These are phyloP conservation scores for Phytophthora multivora DNA, from an alignment of 352 stramenopile species.

Conservation along the genomic window DNA sequence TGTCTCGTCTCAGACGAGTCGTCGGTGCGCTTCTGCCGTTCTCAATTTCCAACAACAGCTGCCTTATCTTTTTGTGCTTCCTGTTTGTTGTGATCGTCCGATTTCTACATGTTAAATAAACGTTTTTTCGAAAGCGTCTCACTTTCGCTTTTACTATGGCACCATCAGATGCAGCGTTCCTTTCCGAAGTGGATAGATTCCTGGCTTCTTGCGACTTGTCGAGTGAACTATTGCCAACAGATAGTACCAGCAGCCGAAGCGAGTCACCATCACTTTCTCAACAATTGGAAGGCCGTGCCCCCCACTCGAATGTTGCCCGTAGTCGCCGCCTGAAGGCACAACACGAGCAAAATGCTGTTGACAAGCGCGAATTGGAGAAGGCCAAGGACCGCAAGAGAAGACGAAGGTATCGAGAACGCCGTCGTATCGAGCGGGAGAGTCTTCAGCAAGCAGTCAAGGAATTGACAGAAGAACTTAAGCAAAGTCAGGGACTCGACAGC, in stretches of 20 bases:
- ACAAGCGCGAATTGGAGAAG: not conserved
- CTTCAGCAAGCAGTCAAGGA: constrained; percentile 8
- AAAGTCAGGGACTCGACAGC: not conserved
- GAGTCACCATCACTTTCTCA: not conserved
- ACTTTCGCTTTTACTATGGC: not conserved
- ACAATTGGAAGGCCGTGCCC: not conserved
- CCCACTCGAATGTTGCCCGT: not conserved
- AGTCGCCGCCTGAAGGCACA: not conserved
- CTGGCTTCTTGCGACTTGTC: not conserved
- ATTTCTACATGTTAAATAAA: too few species aligned
- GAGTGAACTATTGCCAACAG: not conserved
- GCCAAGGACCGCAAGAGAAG: constrained; percentile 10
- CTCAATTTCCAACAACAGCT: too few species aligned
- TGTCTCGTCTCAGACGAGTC: too few species aligned
- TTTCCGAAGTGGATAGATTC: constrained; percentile 8
- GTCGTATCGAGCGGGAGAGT: constrained; percentile 4
- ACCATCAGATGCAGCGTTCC: not conserved
- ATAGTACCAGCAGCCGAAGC: not conserved
- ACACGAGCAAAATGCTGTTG: not conserved
- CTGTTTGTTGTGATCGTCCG: too few species aligned
- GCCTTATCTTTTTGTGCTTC: too few species aligned
- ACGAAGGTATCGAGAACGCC: constrained; percentile 8
- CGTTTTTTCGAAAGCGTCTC: too few species aligned
- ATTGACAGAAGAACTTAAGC: constrained; percentile 8
- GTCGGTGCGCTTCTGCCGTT: too few species aligned